A percentile compares a stretch with the other conserved stretches of the same genome.
phyloP scores from a whole-genome alignment of 441 rosid genomes.

The Gossypium laxum region DNA sequence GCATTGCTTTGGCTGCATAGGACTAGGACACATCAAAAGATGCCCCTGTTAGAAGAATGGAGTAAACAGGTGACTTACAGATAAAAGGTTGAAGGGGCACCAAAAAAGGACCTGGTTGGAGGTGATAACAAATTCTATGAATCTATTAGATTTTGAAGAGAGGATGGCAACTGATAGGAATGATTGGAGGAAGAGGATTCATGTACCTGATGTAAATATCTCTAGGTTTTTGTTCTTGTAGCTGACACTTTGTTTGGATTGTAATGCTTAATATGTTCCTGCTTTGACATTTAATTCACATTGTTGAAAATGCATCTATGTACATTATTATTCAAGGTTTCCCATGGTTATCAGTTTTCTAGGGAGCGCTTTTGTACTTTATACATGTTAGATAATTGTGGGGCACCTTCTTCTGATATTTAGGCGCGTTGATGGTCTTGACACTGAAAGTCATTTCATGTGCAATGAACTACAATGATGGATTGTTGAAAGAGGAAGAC shows the following conservation, averaged over 20 bases:
- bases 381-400: slow-evolving; percentile 8
- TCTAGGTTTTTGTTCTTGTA: not conserved
- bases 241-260: not conserved
- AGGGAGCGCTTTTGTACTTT: not conserved
- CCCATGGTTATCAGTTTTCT: not conserved
- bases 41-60: not conserved
- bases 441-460: slow-evolving; percentile 87
- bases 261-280: not conserved
- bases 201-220: not conserved
- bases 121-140: not conserved
- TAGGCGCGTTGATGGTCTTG: slow-evolving; percentile 93
- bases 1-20: not conserved
- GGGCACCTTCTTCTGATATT: slow-evolving; percentile 1
- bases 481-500: slow-evolving; percentile 62
- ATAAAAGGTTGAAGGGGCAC: not conserved
- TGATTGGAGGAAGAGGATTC: not conserved
- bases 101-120: not conserved
- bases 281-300: slow-evolving; percentile 1
- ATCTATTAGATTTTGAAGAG: not conserved
- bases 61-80: not conserved
- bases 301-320: not conserved
- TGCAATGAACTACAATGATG: slow-evolving; percentile 73
- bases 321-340: not conserved
- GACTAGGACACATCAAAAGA: not conserved
- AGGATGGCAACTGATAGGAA: not conserved